Base-by-base conservation (phyloP, 345 rosid species). In the Salix dunnii region DNA sequence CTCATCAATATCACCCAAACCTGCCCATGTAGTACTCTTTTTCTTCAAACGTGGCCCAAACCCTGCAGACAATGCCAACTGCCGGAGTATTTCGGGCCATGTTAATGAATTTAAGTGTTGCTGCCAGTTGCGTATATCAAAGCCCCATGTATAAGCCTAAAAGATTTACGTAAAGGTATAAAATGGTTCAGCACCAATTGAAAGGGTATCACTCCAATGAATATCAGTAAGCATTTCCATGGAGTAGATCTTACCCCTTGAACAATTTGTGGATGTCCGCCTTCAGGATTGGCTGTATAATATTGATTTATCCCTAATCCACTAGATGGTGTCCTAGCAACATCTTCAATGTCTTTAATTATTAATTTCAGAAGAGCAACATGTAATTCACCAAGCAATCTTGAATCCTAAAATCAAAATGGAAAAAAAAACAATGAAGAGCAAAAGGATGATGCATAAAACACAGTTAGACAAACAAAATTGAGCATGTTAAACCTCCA, bases 101-200 rank as follows among this genome's bases (percentile, higher is more conserved):
- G 99, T 94, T 74, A 94, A 36, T 78, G 94, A 89, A 79, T 87
- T 89, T 81, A 96, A 87, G 87, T 90, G 93, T 76, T 74, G 88
- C 86, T 94, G 97, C 99, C 99, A 96, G 84, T 91, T 90, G 77
- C 88, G 89, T 67, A 96, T 90, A 85, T 96, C 97, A 79, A 96
- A 96, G 71, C 99, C 99, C 99, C 99, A 96, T 27, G 87, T 82
- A 90, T 94, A 94, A 31, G 99, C 98, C 99, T 96, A 85, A 76
- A 18, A 78, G 20, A 77, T 65, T 21, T 76, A 49, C 72, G 64
- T n/a, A 79, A n/a, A 62, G 21, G 66, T n/a, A 38, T 60, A 70
- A 51, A 66, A 49, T 4, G 21, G 14, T 35, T 76, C 68, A 75
- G 74, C 74, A 79, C 68, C 73, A 82, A 73, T 10, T 43, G 9